A percentile compares a stretch with the other conserved stretches of the same genome.
These are phyloP conservation scores for Prunus dulcis DNA, from an alignment of 306 rosid genomes.

Conservation along the genomic window DNA sequence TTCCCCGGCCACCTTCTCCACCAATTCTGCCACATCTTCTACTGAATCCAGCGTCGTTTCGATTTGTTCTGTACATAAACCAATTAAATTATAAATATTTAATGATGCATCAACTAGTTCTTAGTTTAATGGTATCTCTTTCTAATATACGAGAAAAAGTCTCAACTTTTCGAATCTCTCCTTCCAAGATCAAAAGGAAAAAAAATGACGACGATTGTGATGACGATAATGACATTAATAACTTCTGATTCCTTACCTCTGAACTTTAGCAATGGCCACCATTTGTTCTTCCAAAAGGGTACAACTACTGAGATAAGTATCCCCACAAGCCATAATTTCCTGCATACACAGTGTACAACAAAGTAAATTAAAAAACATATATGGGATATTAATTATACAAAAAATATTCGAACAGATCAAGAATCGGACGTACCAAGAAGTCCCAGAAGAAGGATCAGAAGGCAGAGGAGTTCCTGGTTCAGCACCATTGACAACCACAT, in stretches of 20 bases:
- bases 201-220: not conserved
- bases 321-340: constrained; percentile 62
- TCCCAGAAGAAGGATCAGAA: constrained; percentile 23
- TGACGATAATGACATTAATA: not conserved
- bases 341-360: constrained; percentile 13
- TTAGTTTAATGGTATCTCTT: not conserved
- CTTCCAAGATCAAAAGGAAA: not conserved
- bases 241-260: constrained; percentile 30
- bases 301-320: constrained; percentile 35
- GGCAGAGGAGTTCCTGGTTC: constrained; percentile 33
- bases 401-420: not conserved
- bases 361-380: not conserved
- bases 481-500: constrained; percentile 27
- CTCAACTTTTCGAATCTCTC: not conserved
- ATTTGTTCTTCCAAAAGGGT: constrained; percentile 50
- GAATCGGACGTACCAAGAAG: constrained; percentile 30
- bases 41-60: constrained; percentile 36
- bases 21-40: constrained; percentile 33
- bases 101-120: not conserved
- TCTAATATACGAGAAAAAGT: not conserved
- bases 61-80: constrained; percentile 33
- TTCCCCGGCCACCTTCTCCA: constrained; percentile 54
- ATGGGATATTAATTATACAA: no score
- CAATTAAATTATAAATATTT: not conserved
- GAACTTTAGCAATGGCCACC: constrained; percentile 47